Evolutionary conservation across 495 filamentous ascomycete species (phyloP), one percentile per base, ranked within the genome.

Genomic region (Penicillium nucicola): DNA sequence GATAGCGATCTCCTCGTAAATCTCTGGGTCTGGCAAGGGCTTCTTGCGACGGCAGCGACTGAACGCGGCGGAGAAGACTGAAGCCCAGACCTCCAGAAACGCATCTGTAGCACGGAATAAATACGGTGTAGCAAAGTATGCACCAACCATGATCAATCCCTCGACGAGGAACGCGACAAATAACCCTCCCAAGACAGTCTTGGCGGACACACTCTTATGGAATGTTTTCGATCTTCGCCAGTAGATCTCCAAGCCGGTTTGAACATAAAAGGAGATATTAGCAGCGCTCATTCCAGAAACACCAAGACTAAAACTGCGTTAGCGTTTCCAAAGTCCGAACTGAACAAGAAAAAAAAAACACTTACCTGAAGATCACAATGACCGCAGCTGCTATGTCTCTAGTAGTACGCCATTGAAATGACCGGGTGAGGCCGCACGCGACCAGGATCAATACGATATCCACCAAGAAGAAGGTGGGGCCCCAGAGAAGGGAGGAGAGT

Each of bases 381-480:
- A 44, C 20, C 20, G 55, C n/a, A 9, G 54, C 54, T 7, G 50
- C 54, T 11, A 57, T 15, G 14, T 44, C 38, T 6, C 49, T 40
- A 4, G 23, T 13, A 15, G 20, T n/a, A 15, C 38, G 42, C 37
- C 42, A 48, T 19, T 37, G 13, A 17, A 52, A 57, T 3, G 37
- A 42, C 36, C 50, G 54, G 43, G 47, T 34, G 42, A 58, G 50
- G 36, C 12, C 41, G 45, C 56, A 52, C 31, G 45, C 53, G 47
- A 57, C 40, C 40, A 55, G 32, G 30, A 65, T 55, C 30, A 54
- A 31, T 5, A 64, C 3, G 18, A 58, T 44, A 56, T 65, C 62
- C n/a, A 49, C 53, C 4, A 61, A 14, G 34, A 65, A 65, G 39
- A 65, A 65, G 10, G 62, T 57, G 31, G 48, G 32, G 10, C 62